Percentiles rank a stretch among this genome's conserved stretches.
These are phyloP conservation scores for Cytospora mali DNA, from an alignment of 2,329 filamentous ascomycete genomes.

Conservation along the genomic window DNA sequence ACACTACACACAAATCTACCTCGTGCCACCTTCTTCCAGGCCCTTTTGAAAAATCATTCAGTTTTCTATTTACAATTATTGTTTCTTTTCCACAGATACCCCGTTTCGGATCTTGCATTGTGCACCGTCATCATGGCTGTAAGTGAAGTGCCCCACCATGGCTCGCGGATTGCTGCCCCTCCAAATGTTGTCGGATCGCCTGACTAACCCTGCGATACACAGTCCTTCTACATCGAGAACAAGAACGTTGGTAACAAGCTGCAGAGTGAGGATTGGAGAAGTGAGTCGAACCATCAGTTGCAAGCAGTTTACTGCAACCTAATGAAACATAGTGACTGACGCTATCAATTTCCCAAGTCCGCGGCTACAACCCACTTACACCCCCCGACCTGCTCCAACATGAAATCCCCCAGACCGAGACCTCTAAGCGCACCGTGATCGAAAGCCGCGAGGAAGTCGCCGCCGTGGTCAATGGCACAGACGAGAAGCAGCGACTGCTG, in stretches of 20 bases:
- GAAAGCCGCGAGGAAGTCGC: constrained; percentile 65
- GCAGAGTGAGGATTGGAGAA: constrained; percentile 79
- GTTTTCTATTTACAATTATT: not conserved
- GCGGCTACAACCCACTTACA: constrained; percentile 90
- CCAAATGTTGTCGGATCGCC: not conserved
- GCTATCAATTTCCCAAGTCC: constrained; percentile 53
- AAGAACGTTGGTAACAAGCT: constrained; percentile 75
- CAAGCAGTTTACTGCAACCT: constrained; percentile 11
- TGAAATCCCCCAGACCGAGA: constrained; percentile 71
- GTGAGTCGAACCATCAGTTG: constrained; percentile 52
- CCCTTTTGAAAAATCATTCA: not conserved
- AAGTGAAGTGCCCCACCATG: constrained; percentile 30
- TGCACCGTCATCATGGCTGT: constrained; percentile 38
- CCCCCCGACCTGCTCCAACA: constrained; percentile 93
- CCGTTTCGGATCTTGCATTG: constrained; percentile 1
- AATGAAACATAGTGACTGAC: constrained; percentile 31
- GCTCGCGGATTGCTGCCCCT: constrained; percentile 11
- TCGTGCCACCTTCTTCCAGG: constrained; percentile 4
- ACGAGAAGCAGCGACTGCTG: constrained; percentile 61
- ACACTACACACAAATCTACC: constrained; percentile 8
- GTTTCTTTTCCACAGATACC: constrained; percentile 5
- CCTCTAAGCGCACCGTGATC: constrained; percentile 63
- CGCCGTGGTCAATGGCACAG: constrained; percentile 62
- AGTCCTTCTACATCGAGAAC: constrained; percentile 76
- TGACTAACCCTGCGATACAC: constrained; percentile 34